phyloP scores from a whole-genome alignment of 306 rosid genomes.

The Hylodesmum podocarpum region DNA sequence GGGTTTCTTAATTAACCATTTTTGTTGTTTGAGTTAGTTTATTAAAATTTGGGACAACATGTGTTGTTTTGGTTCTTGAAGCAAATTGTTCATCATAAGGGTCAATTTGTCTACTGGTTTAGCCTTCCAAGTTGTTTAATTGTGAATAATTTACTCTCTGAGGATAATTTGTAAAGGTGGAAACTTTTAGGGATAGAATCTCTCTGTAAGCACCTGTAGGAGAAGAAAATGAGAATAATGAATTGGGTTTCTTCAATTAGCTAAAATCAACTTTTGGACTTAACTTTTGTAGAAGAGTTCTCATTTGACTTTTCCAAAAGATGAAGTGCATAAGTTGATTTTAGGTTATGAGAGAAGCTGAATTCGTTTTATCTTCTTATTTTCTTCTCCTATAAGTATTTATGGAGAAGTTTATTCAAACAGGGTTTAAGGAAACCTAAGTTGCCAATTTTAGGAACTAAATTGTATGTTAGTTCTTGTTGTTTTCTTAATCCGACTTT shows the following conservation, averaged over 20 bases:
- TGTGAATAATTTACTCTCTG: not conserved
- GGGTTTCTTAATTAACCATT: not conserved
- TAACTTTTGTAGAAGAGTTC: not conserved
- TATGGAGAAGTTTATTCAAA: too few species aligned
- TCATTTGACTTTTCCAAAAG: not conserved
- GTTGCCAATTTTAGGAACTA: not conserved
- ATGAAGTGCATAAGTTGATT: not conserved
- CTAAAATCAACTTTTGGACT: not conserved
- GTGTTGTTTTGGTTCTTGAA: not conserved
- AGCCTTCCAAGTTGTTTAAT: not conserved
- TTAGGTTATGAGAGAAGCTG: too few species aligned
- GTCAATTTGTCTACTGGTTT: not conserved
- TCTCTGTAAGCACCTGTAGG: not conserved
- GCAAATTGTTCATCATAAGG: not conserved
- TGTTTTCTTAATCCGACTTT: not conserved
- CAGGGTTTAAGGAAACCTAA: not conserved
- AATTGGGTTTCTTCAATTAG: too few species aligned
- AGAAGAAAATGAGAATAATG: not conserved
- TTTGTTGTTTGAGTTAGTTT: not conserved
- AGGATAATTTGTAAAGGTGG: not conserved
- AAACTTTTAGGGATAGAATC: not conserved
- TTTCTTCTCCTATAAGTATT: too few species aligned
- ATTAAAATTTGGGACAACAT: not conserved
- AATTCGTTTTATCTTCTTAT: not conserved
- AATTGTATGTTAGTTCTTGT: not conserved